Conservation (phyloP, 345 rosid genomes). For the Pseudoturritis turrita region DNA sequence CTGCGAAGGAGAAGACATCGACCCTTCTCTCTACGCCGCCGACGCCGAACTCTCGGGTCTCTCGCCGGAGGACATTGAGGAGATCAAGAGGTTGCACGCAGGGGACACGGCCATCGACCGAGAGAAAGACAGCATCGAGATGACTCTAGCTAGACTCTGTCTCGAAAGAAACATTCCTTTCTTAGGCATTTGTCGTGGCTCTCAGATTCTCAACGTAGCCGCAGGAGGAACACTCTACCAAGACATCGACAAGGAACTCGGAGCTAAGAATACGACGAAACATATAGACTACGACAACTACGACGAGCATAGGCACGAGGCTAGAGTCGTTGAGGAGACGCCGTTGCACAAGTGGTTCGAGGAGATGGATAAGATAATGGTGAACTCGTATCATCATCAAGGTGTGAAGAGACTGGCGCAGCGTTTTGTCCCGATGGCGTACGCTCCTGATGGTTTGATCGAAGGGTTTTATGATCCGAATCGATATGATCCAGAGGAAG, state of each 20-base stretch:
- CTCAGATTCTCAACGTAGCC: slow-evolving; percentile 68
- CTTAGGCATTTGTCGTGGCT: slow-evolving; percentile 70
- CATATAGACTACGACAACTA: slow-evolving; percentile 55
- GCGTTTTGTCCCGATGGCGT: slow-evolving; percentile 58
- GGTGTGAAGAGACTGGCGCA: slow-evolving; percentile 56
- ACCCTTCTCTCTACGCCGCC: slow-evolving; percentile 52
- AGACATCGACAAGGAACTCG: slow-evolving; percentile 48
- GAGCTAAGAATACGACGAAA: slow-evolving; percentile 1
- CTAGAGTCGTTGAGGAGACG: slow-evolving; percentile 40
- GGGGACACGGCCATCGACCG: slow-evolving; percentile 50
- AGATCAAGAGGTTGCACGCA: slow-evolving; percentile 39
- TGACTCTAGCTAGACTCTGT: slow-evolving; percentile 54
- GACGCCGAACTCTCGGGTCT: slow-evolving; percentile 39
- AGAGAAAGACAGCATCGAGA: slow-evolving; percentile 60
- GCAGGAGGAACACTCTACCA: slow-evolving; percentile 65
- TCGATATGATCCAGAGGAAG: slow-evolving; percentile 51
- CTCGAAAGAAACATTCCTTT: slow-evolving; percentile 57
- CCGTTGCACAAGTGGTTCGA: slow-evolving; percentile 57
- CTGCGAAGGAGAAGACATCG: slow-evolving; percentile 72
- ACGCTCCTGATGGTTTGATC: slow-evolving; percentile 58
- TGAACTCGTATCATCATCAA: slow-evolving; percentile 66
- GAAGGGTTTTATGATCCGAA: slow-evolving; percentile 76
- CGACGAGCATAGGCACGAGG: slow-evolving; percentile 53
- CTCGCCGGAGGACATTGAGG: slow-evolving; percentile 49
- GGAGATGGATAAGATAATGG: slow-evolving; percentile 49